Conservation (phyloP, 2,329 filamentous ascomycete genomes). For the Diaporthe aspalathi region DNA sequence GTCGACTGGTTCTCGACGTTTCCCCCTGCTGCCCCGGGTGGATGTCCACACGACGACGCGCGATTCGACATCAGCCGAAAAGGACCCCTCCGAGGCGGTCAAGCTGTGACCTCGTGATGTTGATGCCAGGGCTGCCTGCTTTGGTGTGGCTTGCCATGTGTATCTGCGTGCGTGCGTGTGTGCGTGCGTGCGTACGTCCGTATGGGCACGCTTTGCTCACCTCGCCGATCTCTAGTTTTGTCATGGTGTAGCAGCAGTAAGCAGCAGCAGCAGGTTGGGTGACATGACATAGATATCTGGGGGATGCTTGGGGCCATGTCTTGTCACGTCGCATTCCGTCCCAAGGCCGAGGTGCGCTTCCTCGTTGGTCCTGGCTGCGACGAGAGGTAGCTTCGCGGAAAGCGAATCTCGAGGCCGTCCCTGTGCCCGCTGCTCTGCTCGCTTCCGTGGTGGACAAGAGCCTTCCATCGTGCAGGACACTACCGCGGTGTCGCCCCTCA, state of each 20-base stretch:
- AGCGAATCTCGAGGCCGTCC: slow-evolving; percentile 13
- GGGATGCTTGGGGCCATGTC: background rate
- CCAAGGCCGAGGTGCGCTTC: slow-evolving; percentile 14
- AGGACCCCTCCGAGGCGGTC: slow-evolving; percentile 17
- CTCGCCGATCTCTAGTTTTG: background rate
- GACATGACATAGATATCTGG: background rate
- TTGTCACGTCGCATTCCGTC: slow-evolving; percentile 28
- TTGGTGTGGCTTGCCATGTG: background rate
- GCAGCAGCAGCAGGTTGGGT: background rate
- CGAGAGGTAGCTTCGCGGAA: slow-evolving; percentile 22
- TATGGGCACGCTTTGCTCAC: background rate
- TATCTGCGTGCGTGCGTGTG: background rate
- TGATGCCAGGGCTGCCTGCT: slow-evolving; percentile 1
- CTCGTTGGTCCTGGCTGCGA: background rate
- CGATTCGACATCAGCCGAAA: slow-evolving; percentile 30
- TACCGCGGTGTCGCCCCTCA: slow-evolving; percentile 22
- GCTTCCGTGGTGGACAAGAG: slow-evolving; percentile 1
- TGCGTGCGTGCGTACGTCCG: background rate
- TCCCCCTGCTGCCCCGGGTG: slow-evolving; percentile 20
- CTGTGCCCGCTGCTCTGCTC: slow-evolving; percentile 2
- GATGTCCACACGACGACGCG: slow-evolving; percentile 27
- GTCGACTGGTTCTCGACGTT: slow-evolving; percentile 26
- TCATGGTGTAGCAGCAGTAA: too few relatives aligned
- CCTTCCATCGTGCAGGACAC: slow-evolving; percentile 24
- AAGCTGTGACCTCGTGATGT: slow-evolving; percentile 26